A percentile compares a stretch with the other conserved stretches of the same genome.
phyloP scores from a whole-genome alignment of 768 basidiomycete genomes.

The Russula griseocarnosa region DNA sequence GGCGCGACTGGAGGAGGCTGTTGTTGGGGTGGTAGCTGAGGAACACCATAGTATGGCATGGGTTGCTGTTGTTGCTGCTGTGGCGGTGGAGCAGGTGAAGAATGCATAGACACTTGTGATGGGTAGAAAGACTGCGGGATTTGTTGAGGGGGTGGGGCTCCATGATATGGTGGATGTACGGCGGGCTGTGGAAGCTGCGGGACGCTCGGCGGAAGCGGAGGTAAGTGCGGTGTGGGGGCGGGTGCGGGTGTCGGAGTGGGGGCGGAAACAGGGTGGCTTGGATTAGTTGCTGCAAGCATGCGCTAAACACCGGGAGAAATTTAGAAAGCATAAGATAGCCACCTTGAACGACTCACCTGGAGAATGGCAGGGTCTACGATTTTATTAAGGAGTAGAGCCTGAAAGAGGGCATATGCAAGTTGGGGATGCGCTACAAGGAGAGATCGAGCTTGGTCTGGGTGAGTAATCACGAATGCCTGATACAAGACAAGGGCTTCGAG shows the following conservation, averaged over 20 bases:
- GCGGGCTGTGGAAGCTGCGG: conserved; percentile 29
- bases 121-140: conserved; percentile 29
- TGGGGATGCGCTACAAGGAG: conserved; percentile 85
- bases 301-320: conserved; percentile 33
- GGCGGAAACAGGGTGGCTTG: conserved; percentile 2
- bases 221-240: conserved; percentile 31
- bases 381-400: conserved; percentile 87
- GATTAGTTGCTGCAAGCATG: conserved; percentile 47
- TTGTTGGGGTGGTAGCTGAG: conserved; percentile 37
- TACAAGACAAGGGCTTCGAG: not conserved
- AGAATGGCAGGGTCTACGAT: conserved; percentile 87
- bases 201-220: conserved; percentile 31
- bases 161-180: conserved; percentile 26
- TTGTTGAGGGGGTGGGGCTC: conserved; percentile 28
- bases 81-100: conserved; percentile 35
- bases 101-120: conserved; percentile 33
- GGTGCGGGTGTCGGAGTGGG: conserved; percentile 24
- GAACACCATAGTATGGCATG: conserved; percentile 23
- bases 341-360: conserved; percentile 46
- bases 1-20: conserved; percentile 37
- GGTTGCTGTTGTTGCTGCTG: conserved; percentile 36
- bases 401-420: conserved; percentile 93
- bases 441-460: conserved; percentile 82
- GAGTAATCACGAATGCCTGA: conserved; percentile 87
- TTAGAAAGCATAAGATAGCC: not conserved